Conservation (phyloP, 2,329 filamentous ascomycete species). For the Ilyonectria sp. region DNA sequence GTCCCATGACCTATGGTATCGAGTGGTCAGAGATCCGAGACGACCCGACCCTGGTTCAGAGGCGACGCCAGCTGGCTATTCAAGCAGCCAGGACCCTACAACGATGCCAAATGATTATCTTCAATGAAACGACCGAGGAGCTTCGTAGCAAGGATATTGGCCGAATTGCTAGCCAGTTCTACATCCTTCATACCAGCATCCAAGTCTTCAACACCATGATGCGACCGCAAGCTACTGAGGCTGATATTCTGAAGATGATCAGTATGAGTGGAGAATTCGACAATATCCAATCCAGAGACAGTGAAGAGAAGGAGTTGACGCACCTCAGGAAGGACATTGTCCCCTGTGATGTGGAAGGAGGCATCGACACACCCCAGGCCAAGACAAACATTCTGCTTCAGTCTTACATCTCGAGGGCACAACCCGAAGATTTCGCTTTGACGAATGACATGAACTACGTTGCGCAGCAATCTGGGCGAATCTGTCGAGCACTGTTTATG, state of each 20-base stretch:
- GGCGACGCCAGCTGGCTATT: slow-evolving; percentile 87
- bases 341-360: slow-evolving; percentile 85
- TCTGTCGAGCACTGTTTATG: slow-evolving; percentile 96
- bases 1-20: slow-evolving; percentile 93
- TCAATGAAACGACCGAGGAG: slow-evolving; percentile 94
- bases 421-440: slow-evolving; percentile 93
- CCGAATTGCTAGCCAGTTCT: slow-evolving; percentile 96
- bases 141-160: slow-evolving; percentile 95
- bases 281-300: slow-evolving; percentile 94
- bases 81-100: slow-evolving; percentile 90
- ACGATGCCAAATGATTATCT: slow-evolving; percentile 98
- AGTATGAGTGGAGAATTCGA: slow-evolving; percentile 98
- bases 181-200: slow-evolving; percentile 93
- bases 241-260: slow-evolving; percentile 95
- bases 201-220: slow-evolving; percentile 98
- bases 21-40: slow-evolving; percentile 93
- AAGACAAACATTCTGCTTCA: slow-evolving; percentile 98
- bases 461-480: slow-evolving; percentile 94
- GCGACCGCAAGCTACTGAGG: slow-evolving; percentile 87
- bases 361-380: slow-evolving; percentile 79
- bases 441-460: slow-evolving; percentile 95
- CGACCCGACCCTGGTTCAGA: slow-evolving; percentile 88
- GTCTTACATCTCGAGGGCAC: slow-evolving; percentile 90
- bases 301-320: slow-evolving; percentile 88
- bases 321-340: slow-evolving; percentile 79